phyloP scores from a whole-genome alignment of 139 green algal species.

The Auxenochlorella protothecoides region DNA sequence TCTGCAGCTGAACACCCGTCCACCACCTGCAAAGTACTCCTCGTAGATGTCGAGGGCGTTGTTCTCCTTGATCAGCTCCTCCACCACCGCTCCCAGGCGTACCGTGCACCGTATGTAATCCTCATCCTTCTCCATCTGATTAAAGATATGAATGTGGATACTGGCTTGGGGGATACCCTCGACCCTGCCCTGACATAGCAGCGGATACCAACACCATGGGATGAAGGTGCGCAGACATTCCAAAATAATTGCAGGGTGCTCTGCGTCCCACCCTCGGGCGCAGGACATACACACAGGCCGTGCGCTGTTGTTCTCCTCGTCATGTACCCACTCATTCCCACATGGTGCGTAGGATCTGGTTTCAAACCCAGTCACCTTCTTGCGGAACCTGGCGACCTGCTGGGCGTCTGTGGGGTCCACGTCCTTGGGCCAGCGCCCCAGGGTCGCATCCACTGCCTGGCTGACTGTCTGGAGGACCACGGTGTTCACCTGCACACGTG shows the following conservation, averaged over 20 bases:
- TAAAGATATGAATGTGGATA: background rate
- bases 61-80: slow-evolving; percentile 85
- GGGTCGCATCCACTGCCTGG: slow-evolving; percentile 71
- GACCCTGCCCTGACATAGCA: no score
- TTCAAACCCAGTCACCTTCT: slow-evolving; percentile 16
- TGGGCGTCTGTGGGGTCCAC: slow-evolving; percentile 81
- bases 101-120: slow-evolving; percentile 80
- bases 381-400: slow-evolving; percentile 65
- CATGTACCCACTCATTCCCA: no score
- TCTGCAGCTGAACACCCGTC: background rate
- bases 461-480: slow-evolving; percentile 50
- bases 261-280: no score
- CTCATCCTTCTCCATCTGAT: slow-evolving; percentile 88
- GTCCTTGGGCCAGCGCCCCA: slow-evolving; percentile 92
- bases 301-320: no score
- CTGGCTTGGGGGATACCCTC: no score
- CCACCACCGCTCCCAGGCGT: slow-evolving; percentile 47
- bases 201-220: no score
- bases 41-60: slow-evolving; percentile 95
- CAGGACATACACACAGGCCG: no score
- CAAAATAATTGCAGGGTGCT: no score
- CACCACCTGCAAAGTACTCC: slow-evolving; percentile 66
- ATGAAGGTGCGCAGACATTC: no score
- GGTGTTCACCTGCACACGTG: slow-evolving; percentile 60
- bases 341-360: no score